Evolutionary conservation across 164 flowering plant species (phyloP), one percentile per base, ranked within the genome.

Genomic region (Santalum album): DNA sequence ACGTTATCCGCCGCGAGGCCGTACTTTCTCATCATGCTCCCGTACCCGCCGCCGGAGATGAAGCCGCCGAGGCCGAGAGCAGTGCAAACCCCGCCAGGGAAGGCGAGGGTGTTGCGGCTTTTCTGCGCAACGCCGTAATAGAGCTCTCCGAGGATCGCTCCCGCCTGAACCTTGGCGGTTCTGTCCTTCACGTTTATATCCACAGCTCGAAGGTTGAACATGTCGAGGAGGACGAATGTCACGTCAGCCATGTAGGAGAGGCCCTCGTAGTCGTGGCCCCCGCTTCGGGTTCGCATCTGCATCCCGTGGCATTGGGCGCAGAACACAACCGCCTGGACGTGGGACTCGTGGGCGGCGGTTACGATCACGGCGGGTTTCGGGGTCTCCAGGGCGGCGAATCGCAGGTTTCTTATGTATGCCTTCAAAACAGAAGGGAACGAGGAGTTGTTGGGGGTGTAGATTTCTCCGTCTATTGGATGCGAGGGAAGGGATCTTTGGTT

Each of bases 11-110:
- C 66, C 0, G 76, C 51, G 14, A 76, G 55, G 3, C 86, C 86
- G 54, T 63, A 71, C 51, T 74, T 78, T 2, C 83, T 61, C 70
- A 72, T 51, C 70, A 76, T 10, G 38, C 32, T 46, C 2, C 86
- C 86, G 47, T 69, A 67, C 18, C 77, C 83, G 25, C 76, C 72
- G 4, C 85, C 81, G 35, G 75, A 62, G 7, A 78, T 24, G 34
- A 73, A 73, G 10, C 79, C 75, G 7, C 76, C 77, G 7, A 19
- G 22, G 50, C 50, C 50, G 1, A 46, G 21, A 6, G 25, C 1
- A 12, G 23, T 2, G 50, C 25, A 46, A 22, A n/a, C 12, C 6
- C 50, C 50, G 25, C 22, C 50, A 12, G 50, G 50, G 50, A 46
- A 46, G 23, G 25, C 50, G 25, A 46, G 25, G 11, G 25, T 23